phyloP scores from a whole-genome alignment of 305 asterid species.

The Euphrasia arctica region DNA sequence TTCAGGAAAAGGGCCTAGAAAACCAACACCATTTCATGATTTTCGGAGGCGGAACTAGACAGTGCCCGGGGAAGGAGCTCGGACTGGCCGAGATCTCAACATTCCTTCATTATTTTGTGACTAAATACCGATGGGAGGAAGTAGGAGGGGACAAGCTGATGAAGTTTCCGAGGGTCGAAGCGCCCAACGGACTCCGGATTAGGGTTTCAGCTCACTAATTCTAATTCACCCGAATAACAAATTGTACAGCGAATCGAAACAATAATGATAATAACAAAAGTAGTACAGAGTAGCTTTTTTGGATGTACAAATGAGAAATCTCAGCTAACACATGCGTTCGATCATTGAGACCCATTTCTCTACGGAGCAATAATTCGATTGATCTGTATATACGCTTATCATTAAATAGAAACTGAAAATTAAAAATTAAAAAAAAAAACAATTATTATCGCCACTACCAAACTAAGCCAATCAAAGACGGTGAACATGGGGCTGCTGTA shows the following conservation, averaged over 20 bases:
- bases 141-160: slow-evolving; percentile 74
- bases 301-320: slow-evolving; percentile 31
- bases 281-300: slow-evolving; percentile 28
- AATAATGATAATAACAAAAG: slow-evolving; percentile 20
- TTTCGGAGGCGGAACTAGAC: slow-evolving; percentile 98
- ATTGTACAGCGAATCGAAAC: slow-evolving; percentile 28
- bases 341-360: slow-evolving; percentile 29
- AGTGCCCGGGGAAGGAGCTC: slow-evolving; percentile 96
- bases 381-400: slow-evolving; percentile 14
- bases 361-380: slow-evolving; percentile 26
- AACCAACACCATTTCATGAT: slow-evolving; percentile 70
- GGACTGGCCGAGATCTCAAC: slow-evolving; percentile 95
- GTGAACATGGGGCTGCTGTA: not conserved
- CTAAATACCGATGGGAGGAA: slow-evolving; percentile 94
- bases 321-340: slow-evolving; percentile 37
- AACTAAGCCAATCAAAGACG: slow-evolving; percentile 20
- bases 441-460: slow-evolving; percentile 19
- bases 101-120: slow-evolving; percentile 92
- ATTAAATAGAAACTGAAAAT: not conserved
- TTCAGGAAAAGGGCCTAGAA: slow-evolving; percentile 77
- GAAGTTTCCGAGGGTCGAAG: slow-evolving; percentile 92
- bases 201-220: slow-evolving; percentile 63
- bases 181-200: slow-evolving; percentile 81
- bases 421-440: not conserved
- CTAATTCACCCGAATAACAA: slow-evolving; percentile 16